Evolutionary conservation across 306 rosid genomes (phyloP), one percentile per base, ranked within the genome.

Genomic region (Biancaea sappan): DNA sequence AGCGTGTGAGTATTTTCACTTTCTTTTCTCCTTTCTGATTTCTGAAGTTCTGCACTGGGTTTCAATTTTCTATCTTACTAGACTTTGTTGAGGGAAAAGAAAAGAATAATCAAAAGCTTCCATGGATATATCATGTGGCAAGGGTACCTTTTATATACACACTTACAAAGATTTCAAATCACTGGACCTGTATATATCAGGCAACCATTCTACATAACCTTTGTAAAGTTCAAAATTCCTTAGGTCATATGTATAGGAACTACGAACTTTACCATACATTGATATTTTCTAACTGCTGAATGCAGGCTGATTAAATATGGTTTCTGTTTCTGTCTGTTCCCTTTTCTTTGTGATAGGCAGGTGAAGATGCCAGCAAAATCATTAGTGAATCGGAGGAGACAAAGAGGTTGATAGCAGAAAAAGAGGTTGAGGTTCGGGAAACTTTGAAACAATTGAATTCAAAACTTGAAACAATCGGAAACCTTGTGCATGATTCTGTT

Each of bases 401-500:
- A 16, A 90, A 88, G 80, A 91, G 66, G 70, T 63, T 40, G 67
- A 75, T 84, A 0, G 85, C 96, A 14, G 95, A 86, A 74, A 94
- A 92, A 81, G 96, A 91, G n/a, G 82, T 64, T 67, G 97, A 94
- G 82, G 95, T 86, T 57, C 61, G 58, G 64, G 99, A 94, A 24
- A 84, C 88, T 47, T 59, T 64, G 0, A 67, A 68, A 4, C 81
- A 63, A 50, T 63, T 94, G 85, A 87, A 91, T 81, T 67, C 86
- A 7, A 90, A 80, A 74, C 81, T 90, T 89, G 95, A 91, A 80
- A 67, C 75, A 5, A 82, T 91, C 68, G 97, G 96, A 86, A 94
- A 94, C 82, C 97, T 94, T 18, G 87, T 94, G 40, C 99, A 91
- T 53, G 99, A 92, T 79, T 85, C 96, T 0, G 97, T 94, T 80